Percentiles rank a stretch among this genome's conserved stretches.
phyloP scores from a whole-genome alignment of 148 eudicot genomes.

The Silene latifolia region DNA sequence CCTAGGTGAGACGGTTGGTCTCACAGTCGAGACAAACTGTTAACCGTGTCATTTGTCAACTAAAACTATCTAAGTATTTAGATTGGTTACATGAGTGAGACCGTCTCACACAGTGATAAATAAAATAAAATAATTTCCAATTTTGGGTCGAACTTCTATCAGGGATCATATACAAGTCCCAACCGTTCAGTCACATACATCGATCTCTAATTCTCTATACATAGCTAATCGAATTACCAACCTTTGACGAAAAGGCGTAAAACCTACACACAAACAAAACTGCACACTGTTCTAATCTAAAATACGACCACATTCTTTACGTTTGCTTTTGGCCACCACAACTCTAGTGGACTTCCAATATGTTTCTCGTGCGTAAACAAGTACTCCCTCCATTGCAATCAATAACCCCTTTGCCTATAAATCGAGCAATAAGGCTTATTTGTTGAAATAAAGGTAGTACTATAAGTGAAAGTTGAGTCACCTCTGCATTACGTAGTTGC shows the following conservation, averaged over 20 bases:
- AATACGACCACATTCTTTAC: too few species aligned
- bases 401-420: background rate
- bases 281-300: background rate
- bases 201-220: background rate
- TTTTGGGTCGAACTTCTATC: too few species aligned
- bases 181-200: too few species aligned
- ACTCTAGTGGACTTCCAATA: background rate
- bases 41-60: too few species aligned
- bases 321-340: background rate
- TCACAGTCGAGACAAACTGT: too few species aligned
- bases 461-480: background rate
- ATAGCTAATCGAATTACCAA: background rate
- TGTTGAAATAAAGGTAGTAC: background rate
- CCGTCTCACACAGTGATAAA: too few species aligned
- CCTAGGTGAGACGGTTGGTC: too few species aligned
- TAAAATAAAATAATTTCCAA: too few species aligned
- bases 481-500: slow-evolving; percentile 27
- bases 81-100: too few species aligned
- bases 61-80: too few species aligned
- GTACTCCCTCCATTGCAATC: background rate
- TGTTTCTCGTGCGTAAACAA: too few species aligned
- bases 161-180: too few species aligned
- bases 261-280: background rate
- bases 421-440: background rate
- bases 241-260: background rate